Evolutionary conservation across 2,329 filamentous ascomycete genomes (phyloP).

Genomic region (Talaromyces islandicus): DNA sequence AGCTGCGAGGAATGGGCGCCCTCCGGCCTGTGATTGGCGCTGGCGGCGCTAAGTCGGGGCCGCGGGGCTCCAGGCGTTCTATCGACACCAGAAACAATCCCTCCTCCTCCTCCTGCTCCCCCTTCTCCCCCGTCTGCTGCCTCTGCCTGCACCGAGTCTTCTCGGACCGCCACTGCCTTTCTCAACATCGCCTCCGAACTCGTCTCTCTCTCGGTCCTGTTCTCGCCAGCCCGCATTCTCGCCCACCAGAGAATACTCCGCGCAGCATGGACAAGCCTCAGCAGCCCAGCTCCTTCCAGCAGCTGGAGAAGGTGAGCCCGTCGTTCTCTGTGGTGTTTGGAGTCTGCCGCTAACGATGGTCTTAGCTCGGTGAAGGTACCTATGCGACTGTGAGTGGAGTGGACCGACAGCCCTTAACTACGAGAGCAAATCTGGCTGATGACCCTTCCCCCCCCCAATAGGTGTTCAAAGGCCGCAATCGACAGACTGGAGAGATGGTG

Average conservation of each 20-base stretch:
- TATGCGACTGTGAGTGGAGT: constrained; percentile 80
- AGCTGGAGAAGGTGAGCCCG: constrained; percentile 70
- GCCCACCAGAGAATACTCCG: constrained; percentile 12
- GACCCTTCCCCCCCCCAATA: constrained; percentile 31
- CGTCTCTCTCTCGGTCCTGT: constrained; percentile 34
- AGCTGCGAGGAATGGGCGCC: neutral
- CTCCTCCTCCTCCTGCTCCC: neutral
- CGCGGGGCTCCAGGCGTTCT: constrained; percentile 17
- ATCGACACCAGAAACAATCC: neutral
- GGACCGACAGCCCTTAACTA: neutral
- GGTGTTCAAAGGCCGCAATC: constrained; percentile 98
- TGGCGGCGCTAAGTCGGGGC: constrained; percentile 1
- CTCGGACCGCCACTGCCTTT: constrained; percentile 17
- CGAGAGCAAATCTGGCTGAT: neutral
- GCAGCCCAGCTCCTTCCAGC: constrained; percentile 96
- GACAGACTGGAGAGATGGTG: constrained; percentile 93
- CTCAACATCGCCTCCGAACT: constrained; percentile 27
- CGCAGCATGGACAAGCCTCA: constrained; percentile 77
- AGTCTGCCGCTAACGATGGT: constrained; percentile 22
- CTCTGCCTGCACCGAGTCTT: constrained; percentile 7
- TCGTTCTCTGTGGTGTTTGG: constrained; percentile 2
- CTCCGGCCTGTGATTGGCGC: neutral
- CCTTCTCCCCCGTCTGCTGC: neutral
- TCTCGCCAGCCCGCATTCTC: constrained; percentile 5
- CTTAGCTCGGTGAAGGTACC: constrained; percentile 82